Base-by-base conservation (phyloP, 2,329 filamentous ascomycete species). In the Fusarium burgessii region DNA sequence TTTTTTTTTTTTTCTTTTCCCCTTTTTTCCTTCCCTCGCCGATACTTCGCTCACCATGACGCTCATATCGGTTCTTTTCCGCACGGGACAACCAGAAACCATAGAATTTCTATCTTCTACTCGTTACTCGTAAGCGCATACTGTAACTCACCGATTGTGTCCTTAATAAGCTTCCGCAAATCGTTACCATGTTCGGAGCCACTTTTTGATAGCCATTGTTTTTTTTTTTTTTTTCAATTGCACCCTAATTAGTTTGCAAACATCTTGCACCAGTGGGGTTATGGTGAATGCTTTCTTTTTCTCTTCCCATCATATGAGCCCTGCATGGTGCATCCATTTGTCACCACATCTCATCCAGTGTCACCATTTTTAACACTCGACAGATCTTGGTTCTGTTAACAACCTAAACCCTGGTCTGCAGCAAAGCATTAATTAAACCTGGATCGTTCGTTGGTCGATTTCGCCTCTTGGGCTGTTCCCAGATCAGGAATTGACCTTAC, bases 331-430 rank as follows among this genome's bases (percentile, higher is more conserved):
- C 56, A 33, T 64, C 59, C 66, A 38, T 33, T 67, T 41, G 70
- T 68, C 74, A 72, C 66, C 67, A 60, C 57, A 73, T 73, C 63
- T 58, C 60, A 38, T 38, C 54, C 46, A 40, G 51, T 57, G 47
- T 62, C 45, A 55, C 47, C 55, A 54, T 58, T 61, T 29, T 71
- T 42, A 49, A 51, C 49, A 50, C 52, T 51, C 35, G 38, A 47
- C 17, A 50, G 64, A 68, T 67, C 63, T 68, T 57, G 38, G 6
- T 42, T 54, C 51, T 68, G 9, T 33, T 43, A 41, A 42, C 29
- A 25, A 36, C 35, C 50, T 38, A 12, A 35, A 13, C 46, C 50
- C 42, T 23, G 23, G 23, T 23, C 23, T 43, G 29, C 25, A 35
- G 38, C 43, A 58, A 58, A 50, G 35, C 62, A 63, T 40, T 47